Percentiles rank a stretch among this genome's conserved stretches.
Conservation (phyloP, 352 stramenopile genomes). For the Globisporangium canariense region DNA sequence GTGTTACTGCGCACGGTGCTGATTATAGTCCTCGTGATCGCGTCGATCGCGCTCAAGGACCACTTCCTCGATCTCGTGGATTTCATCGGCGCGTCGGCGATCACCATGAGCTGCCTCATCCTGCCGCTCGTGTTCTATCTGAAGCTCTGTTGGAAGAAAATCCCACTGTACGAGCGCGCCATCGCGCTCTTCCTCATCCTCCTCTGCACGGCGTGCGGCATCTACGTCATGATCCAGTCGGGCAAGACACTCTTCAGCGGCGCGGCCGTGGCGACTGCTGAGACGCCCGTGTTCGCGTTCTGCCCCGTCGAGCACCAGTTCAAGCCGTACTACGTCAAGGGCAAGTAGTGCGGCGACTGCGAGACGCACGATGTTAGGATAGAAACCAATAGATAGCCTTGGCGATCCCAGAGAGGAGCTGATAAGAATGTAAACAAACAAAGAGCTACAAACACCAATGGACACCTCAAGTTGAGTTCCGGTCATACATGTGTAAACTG, state of each 20-base stretch:
- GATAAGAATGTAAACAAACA: neutral
- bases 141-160: conserved; percentile 23
- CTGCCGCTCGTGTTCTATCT: conserved; percentile 32
- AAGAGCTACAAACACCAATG: too few relatives aligned
- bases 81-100: conserved; percentile 26
- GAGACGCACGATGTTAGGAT: neutral
- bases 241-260: conserved; percentile 17
- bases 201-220: conserved; percentile 20
- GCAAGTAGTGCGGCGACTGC: neutral
- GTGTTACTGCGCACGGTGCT: conserved; percentile 21
- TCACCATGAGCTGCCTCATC: conserved; percentile 26
- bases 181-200: conserved; percentile 21
- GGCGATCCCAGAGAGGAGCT: neutral
- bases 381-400: conserved; percentile 2
- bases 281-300: conserved; percentile 18
- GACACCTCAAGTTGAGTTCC: too few relatives aligned
- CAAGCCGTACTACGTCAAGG: conserved; percentile 19
- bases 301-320: conserved; percentile 17
- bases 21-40: conserved; percentile 21
- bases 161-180: conserved; percentile 23
- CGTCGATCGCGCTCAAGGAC: conserved; percentile 17
- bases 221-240: conserved; percentile 21
- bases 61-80: conserved; percentile 24
- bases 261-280: neutral
- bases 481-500: too few relatives aligned